Evolutionary conservation across 192 early-diverging fungal genomes (phyloP).

Genomic region (Powellomyces hirtus): DNA sequence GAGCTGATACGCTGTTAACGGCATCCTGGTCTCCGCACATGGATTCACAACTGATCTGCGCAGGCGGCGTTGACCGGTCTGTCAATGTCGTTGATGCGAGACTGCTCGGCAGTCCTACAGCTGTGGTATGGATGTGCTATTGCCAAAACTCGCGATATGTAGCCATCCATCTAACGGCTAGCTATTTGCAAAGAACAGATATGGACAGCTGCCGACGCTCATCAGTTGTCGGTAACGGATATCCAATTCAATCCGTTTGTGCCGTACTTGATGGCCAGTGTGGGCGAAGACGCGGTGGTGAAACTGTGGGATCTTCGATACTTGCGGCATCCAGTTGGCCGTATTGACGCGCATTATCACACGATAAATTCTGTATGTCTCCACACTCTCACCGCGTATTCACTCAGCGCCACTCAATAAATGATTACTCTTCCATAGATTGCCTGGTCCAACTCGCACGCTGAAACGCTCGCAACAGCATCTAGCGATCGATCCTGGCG

Average conservation of each 20-base stretch:
- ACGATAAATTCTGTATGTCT: slow-evolving; percentile 37
- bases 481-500: slow-evolving; percentile 57
- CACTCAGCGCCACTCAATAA: neutral
- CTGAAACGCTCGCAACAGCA: slow-evolving; percentile 60
- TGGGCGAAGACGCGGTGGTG: slow-evolving; percentile 56
- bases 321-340: slow-evolving; percentile 41
- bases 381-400: neutral
- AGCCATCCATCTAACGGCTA: neutral
- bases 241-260: slow-evolving; percentile 71
- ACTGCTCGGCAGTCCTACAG: slow-evolving; percentile 20
- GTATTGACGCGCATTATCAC: slow-evolving; percentile 55
- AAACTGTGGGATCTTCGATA: slow-evolving; percentile 74
- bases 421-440: slow-evolving; percentile 35
- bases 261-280: slow-evolving; percentile 72
- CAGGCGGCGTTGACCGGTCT: slow-evolving; percentile 37
- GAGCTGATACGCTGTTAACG: slow-evolving; percentile 32
- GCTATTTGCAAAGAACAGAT: slow-evolving; percentile 27
- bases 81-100: slow-evolving; percentile 42
- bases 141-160: neutral
- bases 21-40: slow-evolving; percentile 46
- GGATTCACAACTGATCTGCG: slow-evolving; percentile 31
- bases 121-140: neutral
- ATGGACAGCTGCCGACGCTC: slow-evolving; percentile 49
- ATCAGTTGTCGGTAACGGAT: slow-evolving; percentile 47
- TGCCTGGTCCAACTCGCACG: slow-evolving; percentile 69